Evolutionary conservation across 805 yeast genomes (phyloP).

Genomic region (Starmerella davenportii): DNA sequence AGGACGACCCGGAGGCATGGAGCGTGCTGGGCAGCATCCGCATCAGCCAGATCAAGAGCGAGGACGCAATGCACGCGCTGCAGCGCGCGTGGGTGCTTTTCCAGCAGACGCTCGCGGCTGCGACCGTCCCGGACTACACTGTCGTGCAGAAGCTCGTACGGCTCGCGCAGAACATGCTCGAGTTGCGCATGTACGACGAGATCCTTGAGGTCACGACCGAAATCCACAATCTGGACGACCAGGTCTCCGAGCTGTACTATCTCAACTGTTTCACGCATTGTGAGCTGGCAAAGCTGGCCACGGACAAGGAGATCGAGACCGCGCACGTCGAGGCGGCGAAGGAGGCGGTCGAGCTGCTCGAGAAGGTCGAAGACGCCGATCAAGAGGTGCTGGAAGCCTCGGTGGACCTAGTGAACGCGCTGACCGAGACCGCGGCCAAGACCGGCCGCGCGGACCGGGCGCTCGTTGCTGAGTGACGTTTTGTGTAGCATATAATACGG

Average conservation of each 20-base stretch:
- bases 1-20: conserved; percentile 59
- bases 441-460: too few relatives aligned
- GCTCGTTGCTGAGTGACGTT: too few relatives aligned
- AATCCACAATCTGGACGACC: conserved; percentile 66
- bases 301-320: conserved; percentile 9
- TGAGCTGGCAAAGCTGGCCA: conserved; percentile 1
- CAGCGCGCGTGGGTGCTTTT: conserved; percentile 56
- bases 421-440: conserved; percentile 37
- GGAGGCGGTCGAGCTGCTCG: conserved; percentile 26
- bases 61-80: conserved; percentile 58
- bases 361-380: conserved; percentile 36
- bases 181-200: conserved; percentile 51
- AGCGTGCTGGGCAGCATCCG: conserved; percentile 69
- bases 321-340: conserved; percentile 27
- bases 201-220: conserved; percentile 48
- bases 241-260: conserved; percentile 63
- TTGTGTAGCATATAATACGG: too few relatives aligned
- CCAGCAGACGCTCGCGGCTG: conserved; percentile 25
- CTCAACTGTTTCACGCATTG: conserved; percentile 60
- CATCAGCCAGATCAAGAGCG: conserved; percentile 61
- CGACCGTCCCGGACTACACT: conserved; percentile 22
- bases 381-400: conserved; percentile 43
- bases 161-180: conserved; percentile 57
- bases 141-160: conserved; percentile 56
- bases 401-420: conserved; percentile 29